Base-by-base conservation (phyloP, 345 rosid genomes). In the Salix arbutifolia region DNA sequence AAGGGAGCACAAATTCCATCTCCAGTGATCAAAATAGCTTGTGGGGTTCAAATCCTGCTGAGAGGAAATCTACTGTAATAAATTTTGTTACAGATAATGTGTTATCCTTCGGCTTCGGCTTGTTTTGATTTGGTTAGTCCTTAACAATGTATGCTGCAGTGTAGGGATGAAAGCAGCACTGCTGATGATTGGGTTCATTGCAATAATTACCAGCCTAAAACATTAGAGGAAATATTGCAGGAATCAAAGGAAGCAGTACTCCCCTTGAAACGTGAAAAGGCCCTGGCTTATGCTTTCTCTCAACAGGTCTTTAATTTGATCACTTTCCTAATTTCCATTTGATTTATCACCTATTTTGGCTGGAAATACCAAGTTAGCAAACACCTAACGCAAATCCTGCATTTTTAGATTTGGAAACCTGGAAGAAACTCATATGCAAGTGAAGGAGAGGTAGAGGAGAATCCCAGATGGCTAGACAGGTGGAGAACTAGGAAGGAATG, bases 401-500 rank as follows among this genome's bases (percentile, higher is more conserved):
- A 53, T 35, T 56, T 25, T 67, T 67, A 90, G 93, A 86, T 88
- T 74, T 85, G 91, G 93, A 78, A 79, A 78, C 73, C 70, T 14
- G 75, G 75, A n/a, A 78, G 82, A 76, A 89, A 81, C 40, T 74
- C 80, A 25, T 83, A 75, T 75, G 88, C 84, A 70, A 87, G 89
- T 58, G 88, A 90, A 56, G 87, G 83, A 67, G 90, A 88, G 72
- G 61, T 79, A 37, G 85, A 88, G 19, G 85, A 46, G 50, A 82
- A 73, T 73, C 84, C 78, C 16, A 69, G 83, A 72, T 69, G 86
- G 53, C 61, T 79, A 65, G 85, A 85, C 62, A 81, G 81, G 67
- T 71, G 85, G 83, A 67, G 33, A 48, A 76, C 71, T 21, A 86
- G 78, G 81, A 80, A 72, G 80, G 67, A 53, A 66, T 62, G 79